Evolutionary conservation across 1,139 yeast species (phyloP), one percentile per base, ranked within the genome.

Genomic region (Candida gigantensis): DNA sequence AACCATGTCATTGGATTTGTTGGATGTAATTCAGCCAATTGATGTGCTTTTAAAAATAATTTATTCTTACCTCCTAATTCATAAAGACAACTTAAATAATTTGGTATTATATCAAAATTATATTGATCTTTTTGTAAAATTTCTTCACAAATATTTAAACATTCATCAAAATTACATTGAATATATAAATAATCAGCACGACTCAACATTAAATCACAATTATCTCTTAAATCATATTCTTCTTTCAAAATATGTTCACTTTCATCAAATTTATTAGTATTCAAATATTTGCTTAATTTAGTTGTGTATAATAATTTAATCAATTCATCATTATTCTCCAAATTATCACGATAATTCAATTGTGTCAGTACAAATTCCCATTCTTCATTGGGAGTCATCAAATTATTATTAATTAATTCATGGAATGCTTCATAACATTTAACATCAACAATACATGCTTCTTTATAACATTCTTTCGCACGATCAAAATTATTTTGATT

Each of bases 391-490:
- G 97, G 95, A 0, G 95, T 77, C 66, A 94, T 67, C 45, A 90
- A 71, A 52, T 82, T 83, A 50, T 86, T 85, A 26, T 75, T 65
- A 3, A 87, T 74, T 35, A 94, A 69, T 53, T 85, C 92, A 50
- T 86, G 79, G 57, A 88, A 88, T 0, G 98, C 97, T 50, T 94
- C 98, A 57, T 72, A 92, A 58, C 97, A 92, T 55, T 89, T 88
- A 8, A 86, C 90, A 58, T 94, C 98, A 1, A 86, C 88, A 46
- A 77, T 51, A 1, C 90, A 80, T 0, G 98, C 97, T 53, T 89
- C 96, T 51, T 81, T 81, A 54, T 81, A 90, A 41, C 95, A 84
- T 40, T 85, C 90, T 52, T 86, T 89, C 0, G 98, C 98, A 44
- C 76, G 71, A 23, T 85, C 95, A 55, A 87, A 84, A 58, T 87